Conservation (phyloP, 2,329 filamentous ascomycete genomes). For the Aspergillus pseudotamarii region DNA sequence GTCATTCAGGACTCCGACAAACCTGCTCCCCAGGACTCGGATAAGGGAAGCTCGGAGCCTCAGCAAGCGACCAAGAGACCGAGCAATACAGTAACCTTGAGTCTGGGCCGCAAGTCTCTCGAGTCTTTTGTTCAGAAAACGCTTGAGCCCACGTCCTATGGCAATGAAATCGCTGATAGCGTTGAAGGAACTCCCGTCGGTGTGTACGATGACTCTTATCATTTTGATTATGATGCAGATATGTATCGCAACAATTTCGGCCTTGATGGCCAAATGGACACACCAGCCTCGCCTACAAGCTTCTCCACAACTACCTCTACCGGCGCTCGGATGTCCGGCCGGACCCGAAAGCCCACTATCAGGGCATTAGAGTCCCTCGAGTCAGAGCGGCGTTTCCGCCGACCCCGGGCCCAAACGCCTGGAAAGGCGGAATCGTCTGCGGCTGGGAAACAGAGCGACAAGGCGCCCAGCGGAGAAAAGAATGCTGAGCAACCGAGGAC, state of each 20-base stretch:
- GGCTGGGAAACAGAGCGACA: neutral
- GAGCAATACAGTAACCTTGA: slow-evolving; percentile 21
- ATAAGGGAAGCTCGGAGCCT: slow-evolving; percentile 3
- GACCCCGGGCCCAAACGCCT: slow-evolving; percentile 16
- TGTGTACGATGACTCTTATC: slow-evolving; percentile 18
- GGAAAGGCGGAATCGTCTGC: slow-evolving; percentile 9
- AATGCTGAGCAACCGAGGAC: neutral
- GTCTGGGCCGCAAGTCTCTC: slow-evolving; percentile 19
- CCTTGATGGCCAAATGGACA: slow-evolving; percentile 24
- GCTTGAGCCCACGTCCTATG: slow-evolving; percentile 1
- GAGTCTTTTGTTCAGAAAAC: slow-evolving; percentile 8
- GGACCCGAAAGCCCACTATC: slow-evolving; percentile 26
- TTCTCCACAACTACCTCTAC: slow-evolving; percentile 20
- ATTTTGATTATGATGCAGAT: slow-evolving; percentile 25
- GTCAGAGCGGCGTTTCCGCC: slow-evolving; percentile 23
- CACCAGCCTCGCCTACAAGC: slow-evolving; percentile 23
- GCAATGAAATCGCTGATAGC: slow-evolving; percentile 15
- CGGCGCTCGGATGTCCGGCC: slow-evolving; percentile 20
- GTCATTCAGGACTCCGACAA: slow-evolving; percentile 1
- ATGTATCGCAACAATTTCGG: slow-evolving; percentile 26
- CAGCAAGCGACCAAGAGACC: neutral
- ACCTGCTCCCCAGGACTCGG: slow-evolving; percentile 3
- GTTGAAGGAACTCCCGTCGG: slow-evolving; percentile 13
- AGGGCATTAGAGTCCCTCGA: slow-evolving; percentile 23
- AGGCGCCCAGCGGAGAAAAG: neutral